Evolutionary conservation across 805 yeast species (phyloP), one percentile per base, ranked within the genome.

Genomic region (Hemisphaericaspora nanyangensis): DNA sequence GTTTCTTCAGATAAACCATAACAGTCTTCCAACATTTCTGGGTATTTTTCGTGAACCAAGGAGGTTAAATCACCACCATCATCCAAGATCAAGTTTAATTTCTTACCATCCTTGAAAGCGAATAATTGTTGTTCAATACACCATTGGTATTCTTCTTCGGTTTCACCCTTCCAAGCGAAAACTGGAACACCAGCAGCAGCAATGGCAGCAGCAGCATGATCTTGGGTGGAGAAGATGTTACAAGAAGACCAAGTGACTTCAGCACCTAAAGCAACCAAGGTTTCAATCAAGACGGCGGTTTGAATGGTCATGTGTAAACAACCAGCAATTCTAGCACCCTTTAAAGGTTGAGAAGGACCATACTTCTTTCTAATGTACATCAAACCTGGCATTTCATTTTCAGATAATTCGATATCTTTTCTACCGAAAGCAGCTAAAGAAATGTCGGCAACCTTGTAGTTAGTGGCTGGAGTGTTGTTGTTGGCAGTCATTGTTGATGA

Each of bases 131-230:
- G 98, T 78, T 93, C 97, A 59, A 91, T 87, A 81, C 99, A 91
- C 99, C 99, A 91, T 64, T 80, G 65, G 82, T 91, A 93, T 78
- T 91, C 99, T 79, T 91, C 98, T 74, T 91, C 99, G 70, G 98
- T 88, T 82, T 91, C 98, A 69, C 99, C 98, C 81, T 91, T 91
- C 99, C 99, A 91, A 61, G 99, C 99, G 58, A 88, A 91, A 53
- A 91, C 99, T 64, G 99, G 98, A 45, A 91, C 95, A 76, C 99
- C 99, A 54, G 96, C 71, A 55, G 98, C 99, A 58, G 99, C 99
- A 69, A 91, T 93, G 59, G 98, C 98, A 62, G 99, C 97, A 60
- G 99, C 98, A 56, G 98, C 98, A 70, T 91, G 98, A 75, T 91
- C 99, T 78, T 91, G 99, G 54, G 99, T 91, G 57, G 98, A 90